Percentiles rank a stretch among this genome's conserved stretches.
These are phyloP conservation scores for Pulveroboletus sp. DNA, from an alignment of 768 basidiomycete species.

Conservation along the genomic window DNA sequence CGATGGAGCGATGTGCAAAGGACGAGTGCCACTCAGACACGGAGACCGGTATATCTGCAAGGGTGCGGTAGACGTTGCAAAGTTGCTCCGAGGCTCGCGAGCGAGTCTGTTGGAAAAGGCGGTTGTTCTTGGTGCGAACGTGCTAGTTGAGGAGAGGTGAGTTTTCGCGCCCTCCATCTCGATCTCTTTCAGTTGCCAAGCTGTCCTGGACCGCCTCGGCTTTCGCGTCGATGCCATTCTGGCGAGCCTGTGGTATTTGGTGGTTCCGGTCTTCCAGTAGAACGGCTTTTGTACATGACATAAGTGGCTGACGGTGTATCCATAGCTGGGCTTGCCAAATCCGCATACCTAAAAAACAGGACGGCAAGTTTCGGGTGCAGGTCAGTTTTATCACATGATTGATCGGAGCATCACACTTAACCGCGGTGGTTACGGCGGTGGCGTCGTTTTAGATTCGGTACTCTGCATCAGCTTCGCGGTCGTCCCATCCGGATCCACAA, in stretches of 20 bases:
- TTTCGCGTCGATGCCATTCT: neutral
- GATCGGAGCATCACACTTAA: constrained; percentile 1
- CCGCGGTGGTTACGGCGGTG: too few relatives aligned
- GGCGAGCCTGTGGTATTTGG: neutral
- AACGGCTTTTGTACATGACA: too few relatives aligned
- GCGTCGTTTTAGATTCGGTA: constrained; percentile 51
- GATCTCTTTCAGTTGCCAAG: neutral
- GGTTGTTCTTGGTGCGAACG: constrained; percentile 49
- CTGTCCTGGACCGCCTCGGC: neutral
- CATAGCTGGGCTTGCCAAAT: constrained; percentile 64
- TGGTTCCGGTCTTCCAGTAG: neutral
- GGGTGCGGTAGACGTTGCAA: constrained; percentile 57
- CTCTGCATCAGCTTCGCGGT: constrained; percentile 54
- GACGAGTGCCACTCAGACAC: constrained; percentile 33
- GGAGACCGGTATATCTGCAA: constrained; percentile 51
- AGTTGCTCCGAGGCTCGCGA: constrained; percentile 55
- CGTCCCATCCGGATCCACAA: constrained; percentile 50
- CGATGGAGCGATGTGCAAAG: constrained; percentile 23
- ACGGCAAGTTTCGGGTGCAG: constrained; percentile 55
- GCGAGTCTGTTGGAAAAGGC: constrained; percentile 48
- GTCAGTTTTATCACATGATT: constrained; percentile 34
- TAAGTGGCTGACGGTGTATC: constrained; percentile 5
- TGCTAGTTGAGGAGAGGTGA: constrained; percentile 66
- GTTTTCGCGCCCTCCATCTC: constrained; percentile 28
- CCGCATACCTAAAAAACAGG: constrained; percentile 47